Conservation (phyloP, 202 grass and related monocot genomes). For the Hordeum pubiflorum region DNA sequence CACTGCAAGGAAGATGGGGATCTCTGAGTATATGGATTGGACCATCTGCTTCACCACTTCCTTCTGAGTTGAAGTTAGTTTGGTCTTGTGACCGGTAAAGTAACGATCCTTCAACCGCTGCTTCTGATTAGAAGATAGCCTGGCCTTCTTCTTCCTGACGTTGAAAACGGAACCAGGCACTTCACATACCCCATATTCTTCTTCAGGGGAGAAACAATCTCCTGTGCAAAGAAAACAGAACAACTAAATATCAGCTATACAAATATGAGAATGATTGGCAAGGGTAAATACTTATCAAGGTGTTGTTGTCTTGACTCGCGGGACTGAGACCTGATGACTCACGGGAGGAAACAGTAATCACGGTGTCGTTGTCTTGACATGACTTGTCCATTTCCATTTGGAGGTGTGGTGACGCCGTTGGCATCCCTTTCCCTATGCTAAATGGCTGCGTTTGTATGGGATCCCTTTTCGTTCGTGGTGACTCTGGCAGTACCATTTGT, state of each 20-base stretch:
- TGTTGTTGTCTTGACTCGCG: neutral
- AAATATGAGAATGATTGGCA: neutral
- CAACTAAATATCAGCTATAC: neutral
- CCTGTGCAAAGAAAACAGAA: neutral
- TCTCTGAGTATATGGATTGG: neutral
- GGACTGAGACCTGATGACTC: neutral
- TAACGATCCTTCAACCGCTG: neutral
- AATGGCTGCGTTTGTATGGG: neutral
- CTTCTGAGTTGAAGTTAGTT: neutral
- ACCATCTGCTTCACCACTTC: neutral
- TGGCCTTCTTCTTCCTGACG: neutral
- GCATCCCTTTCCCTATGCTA: neutral
- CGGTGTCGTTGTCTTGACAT: neutral
- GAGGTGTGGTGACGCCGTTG: neutral
- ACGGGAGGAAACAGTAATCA: neutral
- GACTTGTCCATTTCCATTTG: neutral
- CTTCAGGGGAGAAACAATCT: neutral
- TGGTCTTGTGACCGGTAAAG: neutral
- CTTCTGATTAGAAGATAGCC: neutral
- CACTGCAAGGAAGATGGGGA: neutral
- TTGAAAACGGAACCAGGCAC: neutral
- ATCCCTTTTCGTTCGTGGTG: no score
- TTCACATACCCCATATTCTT: neutral
- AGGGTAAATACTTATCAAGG: neutral
- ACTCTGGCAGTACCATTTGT: no score